Percentiles rank a stretch among this genome's conserved stretches.
Evolutionary conservation across 345 rosid genomes (phyloP).

Genomic region (Citrus maxima): DNA sequence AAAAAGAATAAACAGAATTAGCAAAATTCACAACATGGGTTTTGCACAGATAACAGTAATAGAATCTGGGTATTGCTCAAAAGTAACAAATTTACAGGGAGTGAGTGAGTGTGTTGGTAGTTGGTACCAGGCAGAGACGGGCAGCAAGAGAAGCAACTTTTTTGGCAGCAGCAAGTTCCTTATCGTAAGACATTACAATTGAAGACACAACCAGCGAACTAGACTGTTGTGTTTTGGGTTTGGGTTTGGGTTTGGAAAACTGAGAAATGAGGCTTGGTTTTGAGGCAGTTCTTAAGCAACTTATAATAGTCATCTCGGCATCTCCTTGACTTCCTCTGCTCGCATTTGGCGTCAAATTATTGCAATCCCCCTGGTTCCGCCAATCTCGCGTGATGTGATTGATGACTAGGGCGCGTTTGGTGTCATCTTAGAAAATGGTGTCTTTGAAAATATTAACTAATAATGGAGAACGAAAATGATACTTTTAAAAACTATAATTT

Average conservation of each 20-base stretch:
- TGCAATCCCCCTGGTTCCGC: too few species aligned
- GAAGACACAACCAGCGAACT: conserved; percentile 15
- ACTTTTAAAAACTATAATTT: too few species aligned
- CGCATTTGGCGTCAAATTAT: background rate
- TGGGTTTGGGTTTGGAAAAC: conserved; percentile 6
- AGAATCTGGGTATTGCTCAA: background rate
- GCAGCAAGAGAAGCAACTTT: conserved; percentile 88
- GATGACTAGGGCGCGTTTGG: too few species aligned
- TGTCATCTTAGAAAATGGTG: too few species aligned
- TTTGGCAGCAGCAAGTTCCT: conserved; percentile 89
- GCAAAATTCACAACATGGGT: conserved; percentile 16
- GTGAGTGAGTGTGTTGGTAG: background rate
- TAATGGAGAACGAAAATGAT: too few species aligned
- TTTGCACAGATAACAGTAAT: background rate
- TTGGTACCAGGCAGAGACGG: conserved; percentile 76
- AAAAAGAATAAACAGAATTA: background rate
- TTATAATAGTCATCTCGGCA: conserved; percentile 22
- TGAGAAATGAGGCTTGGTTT: background rate
- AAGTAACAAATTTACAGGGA: background rate
- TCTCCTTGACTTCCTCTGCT: background rate
- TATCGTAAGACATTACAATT: conserved; percentile 56
- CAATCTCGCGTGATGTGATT: too few species aligned
- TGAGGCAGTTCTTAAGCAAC: conserved; percentile 27
- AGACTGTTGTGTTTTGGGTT: conserved; percentile 12
- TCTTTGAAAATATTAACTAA: too few species aligned